Conservation (phyloP, 352 stramenopile genomes). For the Phytophthora pseudosyringae region DNA sequence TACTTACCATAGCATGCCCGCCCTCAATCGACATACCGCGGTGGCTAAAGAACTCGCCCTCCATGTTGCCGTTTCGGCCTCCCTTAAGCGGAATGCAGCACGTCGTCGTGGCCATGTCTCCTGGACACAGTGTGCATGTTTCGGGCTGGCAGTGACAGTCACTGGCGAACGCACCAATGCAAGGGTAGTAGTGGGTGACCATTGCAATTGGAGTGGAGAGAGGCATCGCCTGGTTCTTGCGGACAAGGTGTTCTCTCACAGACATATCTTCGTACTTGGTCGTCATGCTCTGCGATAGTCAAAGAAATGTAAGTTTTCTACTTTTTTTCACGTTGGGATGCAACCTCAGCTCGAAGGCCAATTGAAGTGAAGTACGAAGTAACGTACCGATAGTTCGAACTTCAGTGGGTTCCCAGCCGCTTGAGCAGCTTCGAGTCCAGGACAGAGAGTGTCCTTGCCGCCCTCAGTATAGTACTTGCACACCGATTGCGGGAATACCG, state of each 20-base stretch:
- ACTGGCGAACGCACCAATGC: constrained; percentile 63
- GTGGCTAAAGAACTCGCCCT: constrained; percentile 86
- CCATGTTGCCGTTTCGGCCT: constrained; percentile 81
- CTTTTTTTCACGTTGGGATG: neutral
- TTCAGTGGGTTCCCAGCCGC: constrained; percentile 66
- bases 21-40: constrained; percentile 82
- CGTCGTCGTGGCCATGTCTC: constrained; percentile 78
- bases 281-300: constrained; percentile 57
- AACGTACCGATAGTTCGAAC: constrained; percentile 65
- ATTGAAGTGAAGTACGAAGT: neutral
- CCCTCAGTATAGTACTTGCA: constrained; percentile 72
- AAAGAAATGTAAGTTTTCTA: neutral
- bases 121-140: constrained; percentile 72
- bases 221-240: constrained; percentile 80
- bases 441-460: constrained; percentile 73
- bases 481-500: constrained; percentile 69
- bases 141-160: constrained; percentile 70
- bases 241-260: constrained; percentile 71
- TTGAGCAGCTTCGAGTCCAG: constrained; percentile 59
- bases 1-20: constrained; percentile 75
- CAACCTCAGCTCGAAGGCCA: neutral
- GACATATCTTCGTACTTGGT: constrained; percentile 88
- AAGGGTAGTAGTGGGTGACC: constrained; percentile 86
- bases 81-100: constrained; percentile 79
- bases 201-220: constrained; percentile 76